Evolutionary conservation across 495 filamentous ascomycete species (phyloP), one percentile per base, ranked within the genome.

Genomic region (Penicillium maclennaniae): DNA sequence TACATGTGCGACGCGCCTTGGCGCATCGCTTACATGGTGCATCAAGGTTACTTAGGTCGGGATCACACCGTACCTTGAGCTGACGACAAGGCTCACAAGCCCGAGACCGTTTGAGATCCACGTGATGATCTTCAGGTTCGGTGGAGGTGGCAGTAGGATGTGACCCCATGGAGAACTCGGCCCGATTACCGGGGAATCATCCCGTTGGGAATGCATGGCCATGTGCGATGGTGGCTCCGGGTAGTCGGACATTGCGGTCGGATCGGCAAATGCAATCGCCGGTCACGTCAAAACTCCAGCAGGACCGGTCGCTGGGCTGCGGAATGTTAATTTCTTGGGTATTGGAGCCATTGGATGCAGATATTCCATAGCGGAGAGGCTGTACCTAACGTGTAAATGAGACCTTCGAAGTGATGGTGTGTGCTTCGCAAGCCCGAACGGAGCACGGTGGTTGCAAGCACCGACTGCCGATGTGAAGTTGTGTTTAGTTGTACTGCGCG

Each of bases 81-180:
- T 84, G 83, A 41, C 93, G 85, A 67, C 92, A 98, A 9, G 88
- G 84, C 65, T 97, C 93, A 69, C 92, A 98, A 15, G 92, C 92
- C n/a, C 91, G 86, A 2, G 87, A 81, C 34, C 91, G 84, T 69
- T 92, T 92, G 36, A 81, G 68, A 47, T 91, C 87, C 36, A 68
- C 62, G 16, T 66, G 65, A 14, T 69, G 66, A 46, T 81, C 74
- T 12, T 71, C 69, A 6, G 60, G 60, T 21, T 71, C 68, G 20
- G 53, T 40, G 21, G 66, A 58, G 19, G 49, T 45, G 19, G 50
- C 43, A 43, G 52, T 45, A 2, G 37, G 34, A 16, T 51, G 49
- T 12, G 46, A 25, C 8, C 45, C 45, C 46, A 56, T 31, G 1
- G 25, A 23, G 20, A 49, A 49, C 10, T 19, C 34, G 20, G 53